Conservation (phyloP, 2,329 filamentous ascomycete species). For the Colletotrichum sp. region DNA sequence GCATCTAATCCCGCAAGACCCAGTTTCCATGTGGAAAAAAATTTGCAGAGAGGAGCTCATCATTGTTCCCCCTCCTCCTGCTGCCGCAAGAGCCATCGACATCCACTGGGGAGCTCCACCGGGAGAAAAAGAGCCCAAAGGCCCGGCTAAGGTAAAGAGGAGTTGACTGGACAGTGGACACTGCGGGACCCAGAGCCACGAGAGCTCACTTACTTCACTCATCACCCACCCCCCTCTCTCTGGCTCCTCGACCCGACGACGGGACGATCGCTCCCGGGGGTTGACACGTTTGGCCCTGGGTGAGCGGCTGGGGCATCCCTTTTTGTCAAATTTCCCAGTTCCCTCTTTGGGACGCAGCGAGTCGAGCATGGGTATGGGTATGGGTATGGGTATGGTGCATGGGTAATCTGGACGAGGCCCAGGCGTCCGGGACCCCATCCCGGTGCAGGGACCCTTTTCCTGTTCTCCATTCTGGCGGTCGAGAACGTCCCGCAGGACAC, state of each 20-base stretch:
- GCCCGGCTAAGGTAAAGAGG: background rate
- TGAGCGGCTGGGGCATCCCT: conserved; percentile 4
- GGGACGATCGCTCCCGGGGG: conserved; percentile 18
- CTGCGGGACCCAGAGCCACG: background rate
- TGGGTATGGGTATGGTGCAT: too few species aligned
- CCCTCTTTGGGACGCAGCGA: background rate
- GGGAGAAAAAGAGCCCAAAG: background rate
- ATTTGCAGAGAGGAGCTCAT: background rate
- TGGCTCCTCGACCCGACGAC: background rate
- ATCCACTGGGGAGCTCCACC: background rate
- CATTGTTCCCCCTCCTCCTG: background rate
- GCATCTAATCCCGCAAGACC: background rate
- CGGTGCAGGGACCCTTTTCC: background rate
- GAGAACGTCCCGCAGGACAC: background rate
- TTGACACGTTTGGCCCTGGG: conserved; percentile 8
- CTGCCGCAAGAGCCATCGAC: background rate
- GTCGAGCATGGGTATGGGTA: background rate
- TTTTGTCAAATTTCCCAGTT: background rate
- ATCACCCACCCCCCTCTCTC: background rate
- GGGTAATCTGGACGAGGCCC: background rate
- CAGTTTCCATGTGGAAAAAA: background rate
- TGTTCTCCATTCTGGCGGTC: background rate
- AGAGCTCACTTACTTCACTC: background rate
- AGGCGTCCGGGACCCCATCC: background rate
- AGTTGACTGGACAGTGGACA: background rate